These are phyloP conservation scores for Heterobasidion annosum DNA, from an alignment of 1,284 basidiomycete species.

Conservation along the genomic window DNA sequence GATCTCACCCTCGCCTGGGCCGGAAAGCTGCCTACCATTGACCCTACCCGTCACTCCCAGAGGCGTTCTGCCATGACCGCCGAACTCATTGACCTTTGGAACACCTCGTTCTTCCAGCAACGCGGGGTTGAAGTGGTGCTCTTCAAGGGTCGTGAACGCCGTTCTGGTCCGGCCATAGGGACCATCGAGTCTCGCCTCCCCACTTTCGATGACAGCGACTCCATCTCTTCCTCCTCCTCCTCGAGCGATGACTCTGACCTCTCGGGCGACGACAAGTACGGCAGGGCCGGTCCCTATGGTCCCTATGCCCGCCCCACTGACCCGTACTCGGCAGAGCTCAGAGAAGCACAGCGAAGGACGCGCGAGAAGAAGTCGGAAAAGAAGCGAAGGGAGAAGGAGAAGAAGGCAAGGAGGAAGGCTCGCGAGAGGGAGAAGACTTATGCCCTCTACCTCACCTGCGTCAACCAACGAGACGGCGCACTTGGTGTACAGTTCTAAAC, in stretches of 20 bases:
- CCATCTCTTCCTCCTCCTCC: conserved; percentile 24
- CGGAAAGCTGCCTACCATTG: conserved; percentile 56
- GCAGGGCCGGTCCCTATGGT: conserved; percentile 23
- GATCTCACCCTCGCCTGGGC: conserved; percentile 66
- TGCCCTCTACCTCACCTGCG: conserved; percentile 48
- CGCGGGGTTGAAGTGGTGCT: conserved; percentile 67
- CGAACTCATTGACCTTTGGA: conserved; percentile 72
- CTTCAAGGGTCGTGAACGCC: conserved; percentile 67
- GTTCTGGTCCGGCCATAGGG: conserved; percentile 52
- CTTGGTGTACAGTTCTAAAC: too few relatives aligned
- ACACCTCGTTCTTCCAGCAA: conserved; percentile 57
- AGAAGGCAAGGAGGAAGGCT: conserved; percentile 47
- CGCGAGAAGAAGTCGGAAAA: conserved; percentile 47
- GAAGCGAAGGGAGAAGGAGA: conserved; percentile 52
- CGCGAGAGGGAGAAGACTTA: conserved; percentile 54
- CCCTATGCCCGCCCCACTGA: conserved; percentile 23
- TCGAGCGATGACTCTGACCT: conserved; percentile 24
- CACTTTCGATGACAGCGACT: conserved; percentile 33
- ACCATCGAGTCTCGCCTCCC: conserved; percentile 43
- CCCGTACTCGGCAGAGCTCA: conserved; percentile 26
- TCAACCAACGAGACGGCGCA: conserved; percentile 21
- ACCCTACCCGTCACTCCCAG: conserved; percentile 29
- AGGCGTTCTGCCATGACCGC: conserved; percentile 51
- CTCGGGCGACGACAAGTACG: conserved; percentile 27
- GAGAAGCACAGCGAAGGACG: conserved; percentile 38